Base-by-base conservation (phyloP, 495 filamentous ascomycete genomes). In the Elaphomyces granulatus region DNA sequence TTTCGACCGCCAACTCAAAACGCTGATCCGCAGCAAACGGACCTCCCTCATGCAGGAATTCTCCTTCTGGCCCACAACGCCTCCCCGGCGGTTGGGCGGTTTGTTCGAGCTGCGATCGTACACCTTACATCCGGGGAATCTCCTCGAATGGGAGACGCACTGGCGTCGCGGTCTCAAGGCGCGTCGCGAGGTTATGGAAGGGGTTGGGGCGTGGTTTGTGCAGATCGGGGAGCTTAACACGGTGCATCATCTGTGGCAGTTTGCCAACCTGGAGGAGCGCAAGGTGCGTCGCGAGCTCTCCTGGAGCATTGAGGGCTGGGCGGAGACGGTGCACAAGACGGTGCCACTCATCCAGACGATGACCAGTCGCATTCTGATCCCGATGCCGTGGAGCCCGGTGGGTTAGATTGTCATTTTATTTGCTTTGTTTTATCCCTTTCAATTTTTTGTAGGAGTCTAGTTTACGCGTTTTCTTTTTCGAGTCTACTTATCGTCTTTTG, bases 21-120 rank as follows among this genome's bases (percentile, higher is more conserved):
- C 60, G 15, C 65, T 94, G 40, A 87, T 98, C 50, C 78, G 68
- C 42, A 70, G 75, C 45, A 94, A 94, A 61, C 75, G 80, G 47
- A 80, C 75, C 8, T 95, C 90, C 0, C 71, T 98, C 20, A 98
- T 98, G 90, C 90, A 98, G 57, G 90, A 98, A 58, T 98, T 98
- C 64, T 92, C 83, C 37, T 98, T 98, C 74, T 98, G 90, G 90
- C 90, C 90, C 0, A 98, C 90, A 1, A 87, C 85, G 0, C 72
- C 90, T 0, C 90, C 90, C 0, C 86, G 90, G 23, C 67, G 80
- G 43, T 74, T 98, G 4, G 90, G 90, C 45, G 90, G 90, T 16
- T 60, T 98, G 20, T 98, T 98, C 54, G 90, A 98, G 68, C 74
- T 98, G 10, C 85, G 90, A 19, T 95, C 90, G 12, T 98, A 98